Evolutionary conservation across 169 alveolate species (phyloP).

Genomic region (Eimeria nieschulzi): DNA sequence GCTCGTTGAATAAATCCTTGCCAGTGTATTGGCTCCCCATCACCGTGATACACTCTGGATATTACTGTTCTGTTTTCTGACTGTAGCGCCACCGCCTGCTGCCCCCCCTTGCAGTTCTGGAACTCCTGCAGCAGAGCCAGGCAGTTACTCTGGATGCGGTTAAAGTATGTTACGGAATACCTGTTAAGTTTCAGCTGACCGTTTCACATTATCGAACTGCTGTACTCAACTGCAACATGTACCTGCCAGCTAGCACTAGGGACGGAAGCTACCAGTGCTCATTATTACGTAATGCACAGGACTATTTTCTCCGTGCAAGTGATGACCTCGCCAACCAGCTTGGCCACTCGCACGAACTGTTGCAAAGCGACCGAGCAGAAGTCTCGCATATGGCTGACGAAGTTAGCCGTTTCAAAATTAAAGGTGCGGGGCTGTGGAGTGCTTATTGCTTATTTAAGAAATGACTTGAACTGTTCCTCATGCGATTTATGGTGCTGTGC

Average conservation of each 20-base stretch:
- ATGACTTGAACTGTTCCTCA: too few species aligned
- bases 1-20: too few species aligned
- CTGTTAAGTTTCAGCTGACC: too few species aligned
- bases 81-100: conserved; percentile 70
- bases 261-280: not conserved
- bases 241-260: too few species aligned
- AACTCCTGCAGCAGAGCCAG: conserved; percentile 63
- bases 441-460: too few species aligned
- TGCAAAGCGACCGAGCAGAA: conserved; percentile 65
- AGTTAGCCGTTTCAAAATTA: conserved; percentile 36
- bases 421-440: conserved; percentile 29
- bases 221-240: too few species aligned
- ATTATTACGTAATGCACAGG: conserved; percentile 26
- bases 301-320: conserved; percentile 53
- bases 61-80: not conserved
- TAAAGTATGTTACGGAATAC: conserved; percentile 43
- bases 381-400: conserved; percentile 59
- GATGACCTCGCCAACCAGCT: conserved; percentile 49
- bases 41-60: too few species aligned
- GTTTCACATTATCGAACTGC: too few species aligned
- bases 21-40: too few species aligned
- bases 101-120: conserved; percentile 76
- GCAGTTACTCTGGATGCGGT: conserved; percentile 74
- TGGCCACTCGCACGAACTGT: conserved; percentile 49
- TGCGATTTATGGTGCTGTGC: too few species aligned